Conservation (phyloP, 2,329 filamentous ascomycete genomes). For the Ophiocordyceps camponoti-rufipedis region DNA sequence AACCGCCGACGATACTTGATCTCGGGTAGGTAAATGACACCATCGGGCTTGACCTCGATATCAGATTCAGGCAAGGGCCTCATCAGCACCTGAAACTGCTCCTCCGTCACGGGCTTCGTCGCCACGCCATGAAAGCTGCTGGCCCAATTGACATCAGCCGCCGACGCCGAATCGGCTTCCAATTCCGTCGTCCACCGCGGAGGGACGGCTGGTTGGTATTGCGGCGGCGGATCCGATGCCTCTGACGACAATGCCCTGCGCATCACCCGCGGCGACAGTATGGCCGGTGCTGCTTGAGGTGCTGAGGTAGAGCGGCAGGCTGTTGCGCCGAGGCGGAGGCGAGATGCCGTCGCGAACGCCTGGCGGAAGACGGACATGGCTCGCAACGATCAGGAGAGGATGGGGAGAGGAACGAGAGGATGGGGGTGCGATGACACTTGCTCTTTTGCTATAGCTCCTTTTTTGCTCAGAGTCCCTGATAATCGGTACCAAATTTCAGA, state of each 20-base stretch:
- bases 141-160: slow-evolving; percentile 52
- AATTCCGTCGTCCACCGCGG: not conserved
- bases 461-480: too few relatives aligned
- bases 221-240: not conserved
- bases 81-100: slow-evolving; percentile 51
- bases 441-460: too few relatives aligned
- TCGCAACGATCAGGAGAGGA: not conserved
- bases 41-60: slow-evolving; percentile 94
- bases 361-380: slow-evolving; percentile 12
- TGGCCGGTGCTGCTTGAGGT: not conserved
- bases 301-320: not conserved
- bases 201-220: not conserved
- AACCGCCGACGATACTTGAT: slow-evolving; percentile 92
- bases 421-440: too few relatives aligned
- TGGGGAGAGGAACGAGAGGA: too few relatives aligned
- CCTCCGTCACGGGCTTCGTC: slow-evolving; percentile 47
- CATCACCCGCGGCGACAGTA: too few relatives aligned
- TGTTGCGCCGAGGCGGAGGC: not conserved
- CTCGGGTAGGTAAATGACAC: slow-evolving; percentile 88
- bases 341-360: slow-evolving; percentile 4
- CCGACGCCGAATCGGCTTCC: not conserved
- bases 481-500: too few relatives aligned
- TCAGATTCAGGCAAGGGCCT: slow-evolving; percentile 51
- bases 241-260: not conserved
- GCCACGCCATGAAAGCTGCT: slow-evolving; percentile 69